phyloP scores from a whole-genome alignment of 768 basidiomycete species.

The Leccinum broughii region DNA sequence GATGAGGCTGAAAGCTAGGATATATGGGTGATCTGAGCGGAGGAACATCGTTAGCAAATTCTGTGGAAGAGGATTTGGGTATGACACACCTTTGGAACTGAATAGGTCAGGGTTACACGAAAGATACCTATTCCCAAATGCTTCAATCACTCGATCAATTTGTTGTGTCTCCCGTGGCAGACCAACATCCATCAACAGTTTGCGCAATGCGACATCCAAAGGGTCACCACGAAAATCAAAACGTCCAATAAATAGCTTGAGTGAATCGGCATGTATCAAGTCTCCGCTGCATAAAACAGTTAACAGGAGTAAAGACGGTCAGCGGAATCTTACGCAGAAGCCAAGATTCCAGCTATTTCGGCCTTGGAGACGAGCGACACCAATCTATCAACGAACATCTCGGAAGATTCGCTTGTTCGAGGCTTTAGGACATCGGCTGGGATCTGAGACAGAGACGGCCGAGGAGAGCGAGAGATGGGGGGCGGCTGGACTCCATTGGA shows the following conservation, averaged over 20 bases:
- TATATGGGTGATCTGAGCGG: conserved; percentile 83
- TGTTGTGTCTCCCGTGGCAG: conserved; percentile 97
- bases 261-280: conserved; percentile 63
- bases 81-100: conserved; percentile 61
- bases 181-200: conserved; percentile 86
- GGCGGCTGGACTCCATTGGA: conserved; percentile 20
- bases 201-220: conserved; percentile 88
- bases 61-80: not conserved
- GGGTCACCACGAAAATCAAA: conserved; percentile 83
- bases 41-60: conserved; percentile 1
- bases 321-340: conserved; percentile 62
- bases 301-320: conserved; percentile 6
- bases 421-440: conserved; percentile 53
- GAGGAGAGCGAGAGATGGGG: conserved; percentile 41
- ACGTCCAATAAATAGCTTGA: conserved; percentile 67
- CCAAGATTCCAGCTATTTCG: conserved; percentile 79
- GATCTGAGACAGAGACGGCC: conserved; percentile 45
- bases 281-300: conserved; percentile 55
- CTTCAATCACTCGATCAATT: conserved; percentile 96
- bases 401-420: conserved; percentile 64
- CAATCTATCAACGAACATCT: conserved; percentile 67
- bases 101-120: conserved; percentile 84
- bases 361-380: conserved; percentile 64
- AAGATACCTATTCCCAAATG: conserved; percentile 84
- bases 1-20: conserved; percentile 94